Evolutionary conservation across 768 basidiomycete genomes (phyloP), one percentile per base, ranked within the genome.

Genomic region (Rhizopogon sp.): DNA sequence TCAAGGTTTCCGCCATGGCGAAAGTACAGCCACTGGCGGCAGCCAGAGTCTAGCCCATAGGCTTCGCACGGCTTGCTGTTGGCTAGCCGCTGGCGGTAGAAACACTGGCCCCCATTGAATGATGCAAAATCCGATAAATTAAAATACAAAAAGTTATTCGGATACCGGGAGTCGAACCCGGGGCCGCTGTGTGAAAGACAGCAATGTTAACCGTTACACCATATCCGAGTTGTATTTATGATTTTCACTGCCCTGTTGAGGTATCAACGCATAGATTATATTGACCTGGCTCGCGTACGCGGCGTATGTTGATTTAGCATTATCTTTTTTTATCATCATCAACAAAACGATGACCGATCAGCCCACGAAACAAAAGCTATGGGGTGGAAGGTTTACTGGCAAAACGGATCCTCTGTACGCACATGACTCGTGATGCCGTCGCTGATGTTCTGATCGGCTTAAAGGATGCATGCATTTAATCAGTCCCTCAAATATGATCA

Each of bases 401-500:
- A 84, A 83, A 61, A 93, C 91, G 0, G 94, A 97, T 70, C 94
- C 64, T 37, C 44, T 58, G 59, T 60, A 45, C 53, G 57, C 47
- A 58, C 50, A 52, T 58, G 47, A 52, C 35, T 65, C 25, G 0
- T 8, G 6, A 25, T 52, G n/a, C 20, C 20, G n/a, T 29, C 31
- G 9, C 25, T 49, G 44, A n/a, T 28, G 37, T 31, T 14, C 57
- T 58, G 33, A 58, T 37, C 13, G 10, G 20, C n/a, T 43, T 28
- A 3, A 39, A 96, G 93, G 43, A 98, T 98, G 96, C 93, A 97
- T 71, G 89, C 85, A 31, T 98, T 96, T 77, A 98, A 98, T 69
- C 93, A 98, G 70, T 98, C 94, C 25, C 78, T 99, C 62, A 85
- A 82, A 59, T 99, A 98, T 71, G 96, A 98, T 70, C 84, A 90